Evolutionary conservation across 805 yeast genomes (phyloP), one percentile per base, ranked within the genome.

Genomic region (Debaryomyces maramus): DNA sequence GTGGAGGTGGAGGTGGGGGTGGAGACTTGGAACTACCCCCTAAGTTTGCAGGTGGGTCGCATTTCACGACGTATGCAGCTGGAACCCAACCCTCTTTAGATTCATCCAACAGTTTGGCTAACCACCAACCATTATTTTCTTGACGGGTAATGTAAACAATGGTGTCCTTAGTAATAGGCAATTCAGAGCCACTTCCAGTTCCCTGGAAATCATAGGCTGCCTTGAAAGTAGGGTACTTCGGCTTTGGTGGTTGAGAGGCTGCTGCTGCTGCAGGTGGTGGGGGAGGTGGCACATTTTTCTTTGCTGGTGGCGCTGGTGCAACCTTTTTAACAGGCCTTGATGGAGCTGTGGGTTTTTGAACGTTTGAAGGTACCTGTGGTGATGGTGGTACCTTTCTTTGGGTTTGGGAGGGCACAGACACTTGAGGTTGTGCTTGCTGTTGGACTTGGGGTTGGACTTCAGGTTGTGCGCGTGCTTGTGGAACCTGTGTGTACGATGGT

Each of bases 11-110:
- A 10, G 78, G 61, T 4, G 74, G 64, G 11, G 71, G 58, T 2
- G 67, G 48, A 0, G 58, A 39, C 6, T 55, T 40, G 1, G 55
- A 32, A 1, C 53, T 48, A 3, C 56, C 55, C 10, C 58, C 61
- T 7, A 52, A 44, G 28, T 43, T 48, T 0, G 69, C 62, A 26
- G 83, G 79, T 9, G 77, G 73, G 3, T 63, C 77, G 47, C 77
- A 76, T 44, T 78, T 80, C 15, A 72, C 80, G 55, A 91, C 80
- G 58, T 90, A 93, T n/a, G 90, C 86, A 16, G 93, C 84, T 10
- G 99, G 99, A 9, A 93, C 91, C 99, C 99, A 93, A 4, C 99
- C 99, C 60, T 89, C 93, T 41, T 70, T 77, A 1, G 83, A 56
- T 29, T 86, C 93, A 54, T 85, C 90, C 45, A 83, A 60, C 23